phyloP scores from a whole-genome alignment of 495 filamentous ascomycete genomes.

The Articulospora tetracladia region DNA sequence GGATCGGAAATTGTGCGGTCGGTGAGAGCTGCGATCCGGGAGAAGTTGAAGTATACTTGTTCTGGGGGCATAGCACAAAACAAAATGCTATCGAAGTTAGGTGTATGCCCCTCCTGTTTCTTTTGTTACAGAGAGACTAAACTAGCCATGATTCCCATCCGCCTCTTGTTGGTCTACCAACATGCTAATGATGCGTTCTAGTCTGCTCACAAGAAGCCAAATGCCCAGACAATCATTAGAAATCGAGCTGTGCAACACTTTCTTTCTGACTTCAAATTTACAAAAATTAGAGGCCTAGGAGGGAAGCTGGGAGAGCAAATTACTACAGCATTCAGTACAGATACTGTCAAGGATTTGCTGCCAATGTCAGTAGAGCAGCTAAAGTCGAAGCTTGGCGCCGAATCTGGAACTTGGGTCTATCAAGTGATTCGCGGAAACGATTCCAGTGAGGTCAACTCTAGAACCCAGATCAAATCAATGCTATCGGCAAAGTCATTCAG shows the following conservation, averaged over 20 bases:
- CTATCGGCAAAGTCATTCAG: slow-evolving; percentile 95
- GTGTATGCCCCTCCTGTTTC: too few species aligned
- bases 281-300: slow-evolving; percentile 91
- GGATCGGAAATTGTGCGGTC: slow-evolving; percentile 85
- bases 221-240: slow-evolving; percentile 86
- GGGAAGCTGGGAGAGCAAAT: slow-evolving; percentile 94
- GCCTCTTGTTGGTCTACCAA: too few species aligned
- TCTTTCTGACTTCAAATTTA: slow-evolving; percentile 83
- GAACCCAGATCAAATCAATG: slow-evolving; percentile 96
- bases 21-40: slow-evolving; percentile 62
- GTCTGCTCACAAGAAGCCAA: slow-evolving; percentile 86
- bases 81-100: slow-evolving; percentile 94
- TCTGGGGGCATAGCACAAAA: slow-evolving; percentile 84
- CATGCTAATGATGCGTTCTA: too few species aligned
- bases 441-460: slow-evolving; percentile 79
- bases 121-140: too few species aligned
- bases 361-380: slow-evolving; percentile 71
- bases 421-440: slow-evolving; percentile 83
- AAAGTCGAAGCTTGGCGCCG: slow-evolving; percentile 75
- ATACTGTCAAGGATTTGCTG: slow-evolving; percentile 73
- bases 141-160: too few species aligned
- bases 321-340: slow-evolving; percentile 70
- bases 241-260: slow-evolving; percentile 80
- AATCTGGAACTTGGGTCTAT: slow-evolving; percentile 87
- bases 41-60: slow-evolving; percentile 78